Evolutionary conservation across 2,329 filamentous ascomycete species (phyloP), one percentile per base, ranked within the genome.

Genomic region (Fusarium phyllophilum): DNA sequence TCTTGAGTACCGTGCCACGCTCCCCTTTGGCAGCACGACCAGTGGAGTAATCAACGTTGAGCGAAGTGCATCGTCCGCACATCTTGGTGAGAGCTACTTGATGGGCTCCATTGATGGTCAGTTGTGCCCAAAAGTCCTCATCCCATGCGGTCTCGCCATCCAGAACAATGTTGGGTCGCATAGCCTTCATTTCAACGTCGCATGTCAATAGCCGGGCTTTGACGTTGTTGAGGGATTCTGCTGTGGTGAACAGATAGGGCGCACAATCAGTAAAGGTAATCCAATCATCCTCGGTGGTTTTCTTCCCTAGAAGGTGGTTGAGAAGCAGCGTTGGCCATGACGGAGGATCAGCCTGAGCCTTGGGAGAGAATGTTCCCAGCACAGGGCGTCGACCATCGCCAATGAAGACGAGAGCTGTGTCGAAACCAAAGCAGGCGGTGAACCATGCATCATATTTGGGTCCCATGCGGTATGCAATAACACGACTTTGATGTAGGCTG

Each of bases 261-360:
- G 93, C 93, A 72, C 89, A 89, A 81, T 96, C 94, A 44, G 90
- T 89, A 82, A 96, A 96, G 5, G 89, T 89, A 48, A 96, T 86
- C 78, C 85, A 88, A 41, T 86, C 84, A 18, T 86, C 81, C 14
- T 68, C 69, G 4, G 41, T 15, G 24, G 39, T 39, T n/a, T 44
- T 38, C 14, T 45, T 61, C 44, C 74, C 75, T 36, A 45, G 61
- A 42, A 86, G 61, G 65, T 80, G 83, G 57, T 76, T 81, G 38
- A 78, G 75, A 44, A 84, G 72, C 34, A 75, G 78, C 14, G 80
- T 82, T 8, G 83, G 66, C 83, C 82, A 85, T n/a, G 78, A 78
- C 59, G 81, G 73, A 15, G 62, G 48, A 33, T 57, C 41, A 20
- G 61, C 44, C 39, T 70, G 72, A 12, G 80, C 76, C 57, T 82